Evolutionary conservation across 345 rosid genomes (phyloP).

Genomic region (Boechera divaricarpa): DNA sequence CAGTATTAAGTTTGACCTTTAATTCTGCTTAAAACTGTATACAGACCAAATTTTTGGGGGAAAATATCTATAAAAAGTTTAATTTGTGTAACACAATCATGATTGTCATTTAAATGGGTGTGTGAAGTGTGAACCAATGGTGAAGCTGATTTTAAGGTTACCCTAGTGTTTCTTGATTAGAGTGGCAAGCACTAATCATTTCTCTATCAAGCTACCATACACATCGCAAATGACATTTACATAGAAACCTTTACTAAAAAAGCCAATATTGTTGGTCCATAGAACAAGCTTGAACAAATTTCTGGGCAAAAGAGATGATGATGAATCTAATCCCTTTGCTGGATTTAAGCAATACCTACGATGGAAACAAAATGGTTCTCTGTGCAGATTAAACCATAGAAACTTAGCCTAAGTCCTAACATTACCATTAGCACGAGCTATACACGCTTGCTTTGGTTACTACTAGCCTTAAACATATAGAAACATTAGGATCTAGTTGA

Average conservation of each 20-base stretch:
- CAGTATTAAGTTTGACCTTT: no score
- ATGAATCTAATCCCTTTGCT: background rate
- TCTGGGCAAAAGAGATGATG: background rate
- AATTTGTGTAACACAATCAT: background rate
- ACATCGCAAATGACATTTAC: background rate
- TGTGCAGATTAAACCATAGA: background rate
- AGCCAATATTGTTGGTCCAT: slow-evolving; percentile 13
- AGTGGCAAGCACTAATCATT: slow-evolving; percentile 4
- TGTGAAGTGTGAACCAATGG: no score
- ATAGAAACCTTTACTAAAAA: background rate
- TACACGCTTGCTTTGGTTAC: background rate
- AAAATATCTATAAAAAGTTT: no score
- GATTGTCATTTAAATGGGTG: no score
- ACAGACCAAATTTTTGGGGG: no score
- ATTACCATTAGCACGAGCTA: background rate
- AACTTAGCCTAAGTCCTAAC: slow-evolving; percentile 5
- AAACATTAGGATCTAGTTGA: slow-evolving; percentile 1
- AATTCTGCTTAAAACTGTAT: no score
- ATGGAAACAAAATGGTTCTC: background rate
- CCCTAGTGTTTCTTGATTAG: background rate
- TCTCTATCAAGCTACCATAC: slow-evolving; percentile 12
- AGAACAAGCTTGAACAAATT: background rate
- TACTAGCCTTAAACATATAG: background rate
- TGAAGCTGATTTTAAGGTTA: background rate
- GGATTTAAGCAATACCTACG: background rate